Evolutionary conservation across 2,329 filamentous ascomycete species (phyloP), one percentile per base, ranked within the genome.

Genomic region (Stagonosporopsis chrysanthemi): DNA sequence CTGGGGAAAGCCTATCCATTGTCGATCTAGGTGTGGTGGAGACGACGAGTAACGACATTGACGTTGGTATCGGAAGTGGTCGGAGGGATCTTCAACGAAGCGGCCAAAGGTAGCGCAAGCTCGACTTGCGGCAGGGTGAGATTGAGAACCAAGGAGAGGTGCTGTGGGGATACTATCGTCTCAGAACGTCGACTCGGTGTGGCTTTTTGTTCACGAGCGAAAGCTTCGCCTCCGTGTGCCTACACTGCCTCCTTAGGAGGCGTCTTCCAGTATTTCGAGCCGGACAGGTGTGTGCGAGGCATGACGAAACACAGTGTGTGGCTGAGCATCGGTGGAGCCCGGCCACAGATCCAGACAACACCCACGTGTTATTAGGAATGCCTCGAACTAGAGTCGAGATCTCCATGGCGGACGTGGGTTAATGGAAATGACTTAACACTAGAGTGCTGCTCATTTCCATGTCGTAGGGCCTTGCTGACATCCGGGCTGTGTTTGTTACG

Each of bases 31-130:
- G 44, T 41, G 64, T 52, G 35, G 67, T 63, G 43, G 66, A 58
- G 67, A 72, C 71, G 52, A 70, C 50, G 46, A 72, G 55, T 8
- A 71, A 58, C 46, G 65, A 71, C 68, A 71, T 72, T 29, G 53
- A 57, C 45, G 33, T 46, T 26, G 33, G 15, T 33, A n/a, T 39
- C 24, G 45, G 24, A 12, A 24, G 14, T 46, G 2, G 14, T 29
- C 12, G 12, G 28, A 7, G 2, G 4, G 12, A 6, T 9, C 24
- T 14, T 12, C 41, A 19, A 28, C 17, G 17, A 22, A 42, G 24
- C 48, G 47, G 52, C 33, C 19, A 23, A 36, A 28, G 6, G 28
- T 28, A 39, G 40, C 9, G 42, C 54, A 39, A 41, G n/a, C 19
- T 14, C 24, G n/a, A 41, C 11, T 47, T 15, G 29, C 29, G 52